These are phyloP conservation scores for Podospora pseudoanserina DNA, from an alignment of 495 filamentous ascomycete species.

Conservation along the genomic window DNA sequence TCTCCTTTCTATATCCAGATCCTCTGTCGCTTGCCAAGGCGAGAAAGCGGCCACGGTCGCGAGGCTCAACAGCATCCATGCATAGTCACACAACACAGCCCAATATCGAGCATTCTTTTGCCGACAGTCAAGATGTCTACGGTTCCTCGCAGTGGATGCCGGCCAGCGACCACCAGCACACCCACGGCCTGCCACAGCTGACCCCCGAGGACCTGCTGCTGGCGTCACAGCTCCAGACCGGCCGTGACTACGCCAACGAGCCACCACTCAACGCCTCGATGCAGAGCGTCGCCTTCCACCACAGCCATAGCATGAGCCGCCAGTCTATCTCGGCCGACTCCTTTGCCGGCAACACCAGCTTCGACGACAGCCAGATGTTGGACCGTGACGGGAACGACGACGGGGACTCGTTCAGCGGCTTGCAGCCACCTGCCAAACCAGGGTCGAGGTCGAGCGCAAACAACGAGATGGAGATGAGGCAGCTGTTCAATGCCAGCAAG, in stretches of 20 bases:
- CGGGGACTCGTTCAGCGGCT: constrained; percentile 55
- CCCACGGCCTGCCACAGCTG: constrained; percentile 37
- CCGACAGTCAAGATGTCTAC: constrained; percentile 50
- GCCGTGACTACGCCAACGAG: constrained; percentile 51
- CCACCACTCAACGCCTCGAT: constrained; percentile 49
- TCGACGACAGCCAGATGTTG: constrained; percentile 64
- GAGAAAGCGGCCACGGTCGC: constrained; percentile 65
- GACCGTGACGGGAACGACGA: constrained; percentile 66
- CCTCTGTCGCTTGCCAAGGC: constrained; percentile 36
- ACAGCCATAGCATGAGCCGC: constrained; percentile 50
- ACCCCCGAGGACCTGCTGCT: constrained; percentile 65
- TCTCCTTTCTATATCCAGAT: constrained; percentile 28
- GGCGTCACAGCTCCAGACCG: constrained; percentile 54
- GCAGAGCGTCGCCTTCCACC: constrained; percentile 46
- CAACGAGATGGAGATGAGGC: constrained; percentile 88
- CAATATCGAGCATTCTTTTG: constrained; percentile 56
- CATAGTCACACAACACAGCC: constrained; percentile 67
- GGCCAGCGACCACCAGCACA: constrained; percentile 47
- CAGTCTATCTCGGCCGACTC: constrained; percentile 48
- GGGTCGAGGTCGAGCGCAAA: constrained; percentile 67
- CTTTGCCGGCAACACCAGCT: constrained; percentile 57
- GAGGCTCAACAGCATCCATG: constrained; percentile 81
- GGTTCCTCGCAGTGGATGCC: constrained; percentile 51
- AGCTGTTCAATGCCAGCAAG: constrained; percentile 72
- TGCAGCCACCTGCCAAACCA: constrained; percentile 54